These are phyloP conservation scores for Lactifluus rugatus DNA, from an alignment of 768 basidiomycete species.

Conservation along the genomic window DNA sequence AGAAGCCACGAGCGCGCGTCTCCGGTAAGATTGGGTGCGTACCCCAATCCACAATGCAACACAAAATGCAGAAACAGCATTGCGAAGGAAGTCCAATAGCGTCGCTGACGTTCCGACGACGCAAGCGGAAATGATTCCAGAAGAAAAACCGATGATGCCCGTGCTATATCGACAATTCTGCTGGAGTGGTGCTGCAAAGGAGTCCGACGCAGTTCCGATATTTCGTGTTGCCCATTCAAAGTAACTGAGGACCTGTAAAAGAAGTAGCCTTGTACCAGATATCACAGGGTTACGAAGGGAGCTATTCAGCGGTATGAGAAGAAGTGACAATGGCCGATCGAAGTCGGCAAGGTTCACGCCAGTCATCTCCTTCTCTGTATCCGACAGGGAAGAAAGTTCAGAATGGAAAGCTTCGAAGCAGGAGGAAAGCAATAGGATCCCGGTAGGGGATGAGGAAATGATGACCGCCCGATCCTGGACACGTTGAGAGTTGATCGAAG, in stretches of 20 bases:
- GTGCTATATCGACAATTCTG: conserved; percentile 27
- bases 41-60: conserved; percentile 45
- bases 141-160: conserved; percentile 46
- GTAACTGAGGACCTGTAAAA: conserved; percentile 45
- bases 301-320: conserved; percentile 28
- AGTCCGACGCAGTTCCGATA: conserved; percentile 1
- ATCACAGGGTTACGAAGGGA: conserved; percentile 40
- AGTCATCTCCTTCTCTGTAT: conserved; percentile 26
- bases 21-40: conserved; percentile 31
- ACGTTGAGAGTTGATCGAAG: conserved; percentile 26
- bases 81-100: conserved; percentile 33
- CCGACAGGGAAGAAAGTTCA: conserved; percentile 41
- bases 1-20: conserved; percentile 6
- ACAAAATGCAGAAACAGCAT: conserved; percentile 39
- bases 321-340: conserved; percentile 29
- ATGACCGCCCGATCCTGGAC: conserved; percentile 32
- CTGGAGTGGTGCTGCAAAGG: conserved; percentile 27
- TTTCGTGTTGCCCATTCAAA: conserved; percentile 32
- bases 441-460: conserved; percentile 35
- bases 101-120: conserved; percentile 38
- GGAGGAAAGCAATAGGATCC: conserved; percentile 38
- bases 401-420: conserved; percentile 41
- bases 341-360: conserved; percentile 38
- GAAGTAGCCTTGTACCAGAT: conserved; percentile 39
- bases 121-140: conserved; percentile 45